These are phyloP conservation scores for Setaria viridis DNA, from an alignment of 202 grass and related monocot genomes.

Conservation along the genomic window DNA sequence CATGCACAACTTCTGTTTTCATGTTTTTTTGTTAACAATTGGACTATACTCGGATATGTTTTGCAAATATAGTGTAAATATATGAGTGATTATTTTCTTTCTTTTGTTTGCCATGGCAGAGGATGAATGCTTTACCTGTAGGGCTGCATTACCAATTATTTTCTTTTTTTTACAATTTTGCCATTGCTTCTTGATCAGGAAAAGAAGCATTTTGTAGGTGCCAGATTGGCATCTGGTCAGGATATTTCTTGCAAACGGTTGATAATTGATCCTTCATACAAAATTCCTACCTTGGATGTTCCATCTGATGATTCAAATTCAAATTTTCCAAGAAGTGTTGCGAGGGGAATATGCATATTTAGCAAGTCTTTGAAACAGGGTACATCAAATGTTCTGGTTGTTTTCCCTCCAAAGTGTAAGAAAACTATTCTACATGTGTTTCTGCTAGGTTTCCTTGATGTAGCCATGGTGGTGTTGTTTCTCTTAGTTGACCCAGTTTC, in stretches of 20 bases:
- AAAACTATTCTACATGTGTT: conserved; percentile 25
- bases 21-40: conserved; percentile 26
- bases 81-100: conserved; percentile 18
- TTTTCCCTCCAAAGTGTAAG: conserved; percentile 98
- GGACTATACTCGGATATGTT: not conserved
- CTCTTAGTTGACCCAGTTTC: conserved; percentile 31
- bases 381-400: conserved; percentile 79
- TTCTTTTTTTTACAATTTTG: not conserved
- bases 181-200: conserved; percentile 53
- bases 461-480: conserved; percentile 29
- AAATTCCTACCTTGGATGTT: conserved; percentile 64
- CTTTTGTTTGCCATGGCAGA: conserved; percentile 18
- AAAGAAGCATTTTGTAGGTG: conserved; percentile 66
- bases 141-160: not conserved
- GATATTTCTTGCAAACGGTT: conserved; percentile 84
- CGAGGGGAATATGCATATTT: conserved; percentile 84
- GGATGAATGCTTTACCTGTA: conserved; percentile 23
- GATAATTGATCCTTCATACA: conserved; percentile 72
- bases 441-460: conserved; percentile 5
- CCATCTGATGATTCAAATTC: conserved; percentile 51
- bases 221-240: conserved; percentile 88
- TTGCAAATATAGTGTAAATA: not conserved
- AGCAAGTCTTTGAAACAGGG: conserved; percentile 61
- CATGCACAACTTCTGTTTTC: conserved; percentile 14
- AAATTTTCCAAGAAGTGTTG: conserved; percentile 55